These are phyloP conservation scores for Skeletonema grethae DNA, from an alignment of 108 stramenopile species.

Conservation along the genomic window DNA sequence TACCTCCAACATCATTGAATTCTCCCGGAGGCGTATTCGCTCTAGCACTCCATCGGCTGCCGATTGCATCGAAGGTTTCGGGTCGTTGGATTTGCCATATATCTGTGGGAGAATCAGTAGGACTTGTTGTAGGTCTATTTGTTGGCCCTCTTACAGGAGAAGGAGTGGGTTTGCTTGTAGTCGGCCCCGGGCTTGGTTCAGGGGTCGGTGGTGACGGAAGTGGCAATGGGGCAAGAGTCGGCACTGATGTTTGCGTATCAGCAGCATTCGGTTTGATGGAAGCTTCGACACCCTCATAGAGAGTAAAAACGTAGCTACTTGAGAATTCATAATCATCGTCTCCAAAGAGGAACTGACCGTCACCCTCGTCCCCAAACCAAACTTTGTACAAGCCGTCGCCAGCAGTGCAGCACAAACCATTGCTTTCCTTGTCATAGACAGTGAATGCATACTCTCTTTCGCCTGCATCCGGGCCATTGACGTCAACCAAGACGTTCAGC, in stretches of 20 bases:
- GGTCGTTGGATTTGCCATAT: conserved; percentile 29
- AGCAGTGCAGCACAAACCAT: conserved; percentile 46
- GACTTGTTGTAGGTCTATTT: conserved; percentile 17
- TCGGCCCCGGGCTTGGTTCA: not conserved
- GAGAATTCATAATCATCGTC: conserved; percentile 41
- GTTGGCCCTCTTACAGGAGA: conserved; percentile 9
- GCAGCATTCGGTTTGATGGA: conserved; percentile 10
- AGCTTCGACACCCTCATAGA: conserved; percentile 26
- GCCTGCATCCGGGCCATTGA: conserved; percentile 39
- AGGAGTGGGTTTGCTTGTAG: conserved; percentile 14
- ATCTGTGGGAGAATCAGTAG: conserved; percentile 15
- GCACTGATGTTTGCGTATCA: not conserved
- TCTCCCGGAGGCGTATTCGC: conserved; percentile 22
- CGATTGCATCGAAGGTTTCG: conserved; percentile 26
- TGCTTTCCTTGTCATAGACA: conserved; percentile 48
- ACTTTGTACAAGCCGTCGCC: conserved; percentile 46
- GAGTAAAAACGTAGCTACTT: conserved; percentile 48
- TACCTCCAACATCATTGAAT: conserved; percentile 49
- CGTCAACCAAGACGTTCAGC: conserved; percentile 22
- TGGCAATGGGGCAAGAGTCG: not conserved
- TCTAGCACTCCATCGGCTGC: conserved; percentile 24
- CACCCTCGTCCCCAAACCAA: conserved; percentile 27
- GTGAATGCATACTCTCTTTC: conserved; percentile 55
- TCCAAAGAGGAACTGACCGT: conserved; percentile 26
- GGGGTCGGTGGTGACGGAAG: not conserved